Conservation (phyloP, 306 rosid genomes). For the Cajanus cajan region DNA sequence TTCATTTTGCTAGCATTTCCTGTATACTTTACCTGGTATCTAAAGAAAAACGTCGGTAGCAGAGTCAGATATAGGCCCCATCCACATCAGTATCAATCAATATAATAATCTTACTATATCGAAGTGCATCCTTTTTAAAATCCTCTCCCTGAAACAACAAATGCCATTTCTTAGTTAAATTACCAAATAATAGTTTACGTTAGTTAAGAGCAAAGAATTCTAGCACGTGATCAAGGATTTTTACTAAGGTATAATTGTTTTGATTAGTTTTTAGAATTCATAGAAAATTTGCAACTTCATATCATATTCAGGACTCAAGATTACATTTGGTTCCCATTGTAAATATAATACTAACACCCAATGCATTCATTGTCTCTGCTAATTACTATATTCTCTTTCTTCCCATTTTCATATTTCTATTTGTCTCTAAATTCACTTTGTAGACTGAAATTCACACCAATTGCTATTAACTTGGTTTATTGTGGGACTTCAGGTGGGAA, state of each 20-base stretch:
- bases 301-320: background rate
- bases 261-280: slow-evolving; percentile 4
- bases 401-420: background rate
- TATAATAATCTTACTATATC: slow-evolving; percentile 88
- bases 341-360: background rate
- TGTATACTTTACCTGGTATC: slow-evolving; percentile 74
- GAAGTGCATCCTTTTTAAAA: slow-evolving; percentile 83
- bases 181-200: too few species aligned
- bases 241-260: background rate
- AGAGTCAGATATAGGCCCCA: slow-evolving; percentile 94
- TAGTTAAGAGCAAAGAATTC: slow-evolving; percentile 1
- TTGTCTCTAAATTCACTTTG: background rate
- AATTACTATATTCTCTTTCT: background rate
- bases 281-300: background rate
- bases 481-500: background rate
- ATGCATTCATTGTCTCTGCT: background rate
- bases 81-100: slow-evolving; percentile 99
- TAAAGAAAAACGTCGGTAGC: slow-evolving; percentile 83
- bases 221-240: background rate
- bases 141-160: slow-evolving; percentile 76
- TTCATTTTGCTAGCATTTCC: background rate
- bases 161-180: background rate
- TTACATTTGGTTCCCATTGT: background rate
- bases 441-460: background rate
- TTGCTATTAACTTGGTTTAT: background rate